Evolutionary conservation across 306 rosid genomes (phyloP).

Genomic region (Prosopis cineraria): DNA sequence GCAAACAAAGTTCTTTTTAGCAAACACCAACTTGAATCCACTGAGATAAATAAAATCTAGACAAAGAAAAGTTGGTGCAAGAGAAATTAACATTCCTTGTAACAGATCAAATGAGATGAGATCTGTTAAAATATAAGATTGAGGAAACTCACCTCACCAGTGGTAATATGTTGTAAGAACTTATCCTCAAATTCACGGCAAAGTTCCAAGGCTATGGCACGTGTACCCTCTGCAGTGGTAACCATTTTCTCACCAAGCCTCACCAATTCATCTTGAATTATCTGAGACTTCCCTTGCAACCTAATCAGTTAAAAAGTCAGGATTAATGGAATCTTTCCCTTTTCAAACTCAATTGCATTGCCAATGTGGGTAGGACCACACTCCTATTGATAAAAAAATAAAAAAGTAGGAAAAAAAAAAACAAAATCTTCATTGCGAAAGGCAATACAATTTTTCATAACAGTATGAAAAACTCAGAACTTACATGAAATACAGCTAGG

Average conservation of each 20-base stretch:
- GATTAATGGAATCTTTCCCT: background rate
- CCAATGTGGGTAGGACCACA: constrained; percentile 2
- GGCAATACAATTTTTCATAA: background rate
- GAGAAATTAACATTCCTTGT: constrained; percentile 1
- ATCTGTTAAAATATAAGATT: constrained; percentile 13
- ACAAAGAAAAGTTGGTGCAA: background rate
- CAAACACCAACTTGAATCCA: constrained; percentile 9
- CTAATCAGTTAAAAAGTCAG: constrained; percentile 44
- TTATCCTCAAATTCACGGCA: constrained; percentile 99
- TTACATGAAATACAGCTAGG: background rate
- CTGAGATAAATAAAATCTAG: background rate
- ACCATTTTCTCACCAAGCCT: constrained; percentile 97
- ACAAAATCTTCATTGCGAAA: background rate
- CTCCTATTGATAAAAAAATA: no score
- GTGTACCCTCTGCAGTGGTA: constrained; percentile 87
- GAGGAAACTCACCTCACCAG: constrained; percentile 80
- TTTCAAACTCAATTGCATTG: background rate
- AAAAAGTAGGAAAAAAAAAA: background rate
- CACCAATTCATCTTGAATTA: constrained; percentile 92
- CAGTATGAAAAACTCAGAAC: background rate
- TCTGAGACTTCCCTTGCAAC: constrained; percentile 95
- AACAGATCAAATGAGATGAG: constrained; percentile 18
- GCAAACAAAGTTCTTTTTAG: background rate
- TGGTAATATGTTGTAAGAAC: constrained; percentile 86
- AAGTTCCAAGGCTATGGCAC: constrained; percentile 97